Evolutionary conservation across 192 early-diverging fungal species (phyloP).

Genomic region (Obelidium mucronatum): DNA sequence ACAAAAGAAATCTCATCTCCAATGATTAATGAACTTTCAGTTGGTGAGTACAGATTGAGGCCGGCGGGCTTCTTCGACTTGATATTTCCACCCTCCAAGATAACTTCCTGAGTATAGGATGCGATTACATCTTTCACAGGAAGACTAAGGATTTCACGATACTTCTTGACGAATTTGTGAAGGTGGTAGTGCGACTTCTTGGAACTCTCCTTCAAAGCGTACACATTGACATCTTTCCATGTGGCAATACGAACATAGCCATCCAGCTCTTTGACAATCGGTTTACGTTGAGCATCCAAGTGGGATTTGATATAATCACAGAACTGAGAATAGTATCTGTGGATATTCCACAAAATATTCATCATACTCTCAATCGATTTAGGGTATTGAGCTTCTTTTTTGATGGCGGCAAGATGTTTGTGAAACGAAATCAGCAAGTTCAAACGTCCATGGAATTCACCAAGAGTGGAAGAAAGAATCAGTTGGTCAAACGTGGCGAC

Average conservation of each 20-base stretch:
- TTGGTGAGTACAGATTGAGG: constrained; percentile 5
- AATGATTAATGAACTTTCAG: neutral
- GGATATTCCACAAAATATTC: constrained; percentile 73
- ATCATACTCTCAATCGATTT: constrained; percentile 29
- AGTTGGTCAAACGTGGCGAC: constrained; percentile 83
- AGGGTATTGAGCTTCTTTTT: constrained; percentile 1
- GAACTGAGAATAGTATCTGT: constrained; percentile 86
- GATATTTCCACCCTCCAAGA: constrained; percentile 13
- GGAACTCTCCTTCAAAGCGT: constrained; percentile 88
- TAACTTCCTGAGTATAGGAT: constrained; percentile 29
- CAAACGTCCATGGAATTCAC: constrained; percentile 81
- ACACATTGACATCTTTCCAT: constrained; percentile 97
- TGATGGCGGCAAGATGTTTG: constrained; percentile 53
- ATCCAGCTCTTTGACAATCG: constrained; percentile 87
- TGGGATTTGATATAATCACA: constrained; percentile 58
- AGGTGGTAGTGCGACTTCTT: constrained; percentile 91
- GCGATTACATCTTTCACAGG: constrained; percentile 77
- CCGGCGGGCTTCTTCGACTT: constrained; percentile 1
- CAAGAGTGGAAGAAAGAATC: constrained; percentile 74
- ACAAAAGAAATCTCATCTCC: neutral
- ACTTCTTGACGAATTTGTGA: constrained; percentile 89
- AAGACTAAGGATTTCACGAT: constrained; percentile 76
- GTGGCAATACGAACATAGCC: constrained; percentile 95
- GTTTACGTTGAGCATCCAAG: constrained; percentile 66
- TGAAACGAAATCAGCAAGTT: constrained; percentile 72